Conservation (phyloP, 306 rosid genomes). For the Rosa multiflora region DNA sequence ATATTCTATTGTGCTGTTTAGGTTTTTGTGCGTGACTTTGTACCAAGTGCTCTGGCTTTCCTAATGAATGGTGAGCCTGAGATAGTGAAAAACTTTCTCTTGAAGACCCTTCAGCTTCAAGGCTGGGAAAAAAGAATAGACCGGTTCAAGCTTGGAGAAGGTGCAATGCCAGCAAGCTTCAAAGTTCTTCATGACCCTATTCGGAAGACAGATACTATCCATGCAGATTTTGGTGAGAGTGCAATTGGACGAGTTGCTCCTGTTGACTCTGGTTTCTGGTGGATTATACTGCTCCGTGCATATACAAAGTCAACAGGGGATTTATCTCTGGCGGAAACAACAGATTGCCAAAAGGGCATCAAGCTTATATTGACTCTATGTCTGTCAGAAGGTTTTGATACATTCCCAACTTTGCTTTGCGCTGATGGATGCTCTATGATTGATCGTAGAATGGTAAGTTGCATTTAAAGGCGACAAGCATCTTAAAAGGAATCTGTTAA, state of each 20-base stretch:
- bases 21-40: slow-evolving; percentile 94
- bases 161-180: slow-evolving; percentile 94
- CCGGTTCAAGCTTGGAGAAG: slow-evolving; percentile 92
- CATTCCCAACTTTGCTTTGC: slow-evolving; percentile 91
- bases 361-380: slow-evolving; percentile 79
- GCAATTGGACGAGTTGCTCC: slow-evolving; percentile 98
- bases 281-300: slow-evolving; percentile 91
- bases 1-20: slow-evolving; percentile 13
- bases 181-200: slow-evolving; percentile 83
- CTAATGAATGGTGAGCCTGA: slow-evolving; percentile 95
- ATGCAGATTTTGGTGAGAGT: slow-evolving; percentile 95
- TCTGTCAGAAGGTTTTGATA: slow-evolving; percentile 91
- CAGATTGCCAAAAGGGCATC: slow-evolving; percentile 89
- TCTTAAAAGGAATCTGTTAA: background rate
- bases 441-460: slow-evolving; percentile 86
- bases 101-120: slow-evolving; percentile 85
- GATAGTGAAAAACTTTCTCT: slow-evolving; percentile 73
- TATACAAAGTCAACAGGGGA: slow-evolving; percentile 94
- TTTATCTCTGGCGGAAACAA: slow-evolving; percentile 62
- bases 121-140: slow-evolving; percentile 93
- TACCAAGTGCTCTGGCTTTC: slow-evolving; percentile 89
- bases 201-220: slow-evolving; percentile 68
- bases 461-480: background rate
- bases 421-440: slow-evolving; percentile 92
- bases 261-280: slow-evolving; percentile 96